Evolutionary conservation across 2,329 filamentous ascomycete species (phyloP).

Genomic region (Diaporthe nobilis): DNA sequence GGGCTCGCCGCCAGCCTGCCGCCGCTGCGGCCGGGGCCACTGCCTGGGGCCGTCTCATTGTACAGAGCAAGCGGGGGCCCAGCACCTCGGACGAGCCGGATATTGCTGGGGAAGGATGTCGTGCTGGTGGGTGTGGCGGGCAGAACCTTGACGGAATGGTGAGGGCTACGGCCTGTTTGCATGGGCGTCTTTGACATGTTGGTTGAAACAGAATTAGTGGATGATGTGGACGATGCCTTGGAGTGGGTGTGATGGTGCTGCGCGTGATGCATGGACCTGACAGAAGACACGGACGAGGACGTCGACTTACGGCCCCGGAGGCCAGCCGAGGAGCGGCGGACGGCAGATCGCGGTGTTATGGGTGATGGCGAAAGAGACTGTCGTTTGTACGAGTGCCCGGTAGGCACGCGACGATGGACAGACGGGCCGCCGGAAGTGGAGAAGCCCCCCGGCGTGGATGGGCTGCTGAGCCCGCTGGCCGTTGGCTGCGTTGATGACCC

Average conservation of each 20-base stretch:
- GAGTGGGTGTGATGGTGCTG: slow-evolving; percentile 85
- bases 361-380: slow-evolving; percentile 90
- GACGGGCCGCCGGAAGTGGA: slow-evolving; percentile 44
- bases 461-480: slow-evolving; percentile 47
- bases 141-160: slow-evolving; percentile 94
- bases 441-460: slow-evolving; percentile 49
- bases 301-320: slow-evolving; percentile 95
- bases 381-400: slow-evolving; percentile 70
- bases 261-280: slow-evolving; percentile 86
- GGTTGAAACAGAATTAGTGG: slow-evolving; percentile 79
- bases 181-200: slow-evolving; percentile 77
- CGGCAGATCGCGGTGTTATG: slow-evolving; percentile 87
- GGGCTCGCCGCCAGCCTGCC: slow-evolving; percentile 48
- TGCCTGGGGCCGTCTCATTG: slow-evolving; percentile 69
- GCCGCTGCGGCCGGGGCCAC: slow-evolving; percentile 42
- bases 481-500: slow-evolving; percentile 41
- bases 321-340: slow-evolving; percentile 85
- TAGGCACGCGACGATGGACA: slow-evolving; percentile 49
- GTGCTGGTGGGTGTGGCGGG: slow-evolving; percentile 85
- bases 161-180: slow-evolving; percentile 79
- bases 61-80: slow-evolving; percentile 65
- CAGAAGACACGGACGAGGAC: slow-evolving; percentile 92
- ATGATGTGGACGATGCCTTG: slow-evolving; percentile 94
- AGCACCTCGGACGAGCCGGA: slow-evolving; percentile 81
- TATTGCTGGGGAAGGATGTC: slow-evolving; percentile 82